phyloP scores from a whole-genome alignment of 202 grass and related monocot species.

The Panicum hallii region DNA sequence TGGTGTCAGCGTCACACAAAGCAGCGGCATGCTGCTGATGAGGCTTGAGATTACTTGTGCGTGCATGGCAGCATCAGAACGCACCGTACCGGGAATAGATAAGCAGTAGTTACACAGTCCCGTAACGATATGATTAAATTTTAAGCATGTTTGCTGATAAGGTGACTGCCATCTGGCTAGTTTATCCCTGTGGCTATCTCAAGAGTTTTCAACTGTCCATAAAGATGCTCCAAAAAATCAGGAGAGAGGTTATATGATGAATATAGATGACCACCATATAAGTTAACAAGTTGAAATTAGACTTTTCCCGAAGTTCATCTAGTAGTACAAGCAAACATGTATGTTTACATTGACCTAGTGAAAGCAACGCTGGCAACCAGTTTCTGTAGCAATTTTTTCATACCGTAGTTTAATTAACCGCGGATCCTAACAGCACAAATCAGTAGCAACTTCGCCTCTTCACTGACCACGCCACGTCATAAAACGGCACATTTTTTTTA shows the following conservation, averaged over 20 bases:
- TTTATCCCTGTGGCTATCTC: background rate
- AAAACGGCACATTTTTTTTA: background rate
- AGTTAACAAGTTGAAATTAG: background rate
- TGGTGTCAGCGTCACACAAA: constrained; percentile 54
- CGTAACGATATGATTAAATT: too few species aligned
- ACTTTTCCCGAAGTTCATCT: background rate
- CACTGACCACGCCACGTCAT: background rate
- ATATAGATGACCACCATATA: background rate
- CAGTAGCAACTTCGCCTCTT: background rate
- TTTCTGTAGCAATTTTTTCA: background rate
- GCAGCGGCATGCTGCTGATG: constrained; percentile 24
- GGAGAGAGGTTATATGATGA: too few species aligned
- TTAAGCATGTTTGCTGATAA: background rate
- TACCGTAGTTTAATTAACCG: background rate
- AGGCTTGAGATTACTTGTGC: constrained; percentile 46
- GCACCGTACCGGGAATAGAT: constrained; percentile 17
- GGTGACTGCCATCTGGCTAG: too few species aligned
- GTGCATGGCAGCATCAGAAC: constrained; percentile 39
- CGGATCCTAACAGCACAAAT: background rate
- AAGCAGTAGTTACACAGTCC: background rate
- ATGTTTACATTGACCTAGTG: background rate
- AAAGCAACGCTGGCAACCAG: background rate
- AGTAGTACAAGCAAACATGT: background rate
- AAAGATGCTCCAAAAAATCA: background rate
- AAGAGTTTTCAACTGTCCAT: background rate